A percentile compares a stretch with the other conserved stretches of the same genome.
These are phyloP conservation scores for Tulasnella sp. DNA, from an alignment of 768 basidiomycete genomes.

Conservation along the genomic window DNA sequence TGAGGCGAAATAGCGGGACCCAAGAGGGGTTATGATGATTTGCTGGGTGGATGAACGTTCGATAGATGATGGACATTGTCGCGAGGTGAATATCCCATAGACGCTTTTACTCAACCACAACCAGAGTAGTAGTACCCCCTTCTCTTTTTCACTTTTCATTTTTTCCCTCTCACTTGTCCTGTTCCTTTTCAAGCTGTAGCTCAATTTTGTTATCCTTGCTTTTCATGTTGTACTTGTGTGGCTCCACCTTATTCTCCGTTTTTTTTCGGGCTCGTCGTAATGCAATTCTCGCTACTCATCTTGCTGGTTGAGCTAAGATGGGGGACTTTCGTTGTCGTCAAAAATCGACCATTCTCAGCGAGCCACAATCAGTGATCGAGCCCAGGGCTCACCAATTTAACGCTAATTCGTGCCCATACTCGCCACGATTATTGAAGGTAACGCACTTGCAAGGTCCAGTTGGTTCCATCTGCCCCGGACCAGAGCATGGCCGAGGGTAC, in stretches of 20 bases:
- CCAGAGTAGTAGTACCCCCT: neutral
- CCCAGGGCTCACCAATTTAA: too few species aligned
- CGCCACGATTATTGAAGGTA: too few species aligned
- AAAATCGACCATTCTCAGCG: too few species aligned
- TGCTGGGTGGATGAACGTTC: neutral
- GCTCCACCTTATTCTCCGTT: neutral
- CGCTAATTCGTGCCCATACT: too few species aligned
- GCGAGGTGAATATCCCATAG: neutral
- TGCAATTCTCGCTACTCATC: neutral
- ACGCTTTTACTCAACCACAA: neutral
- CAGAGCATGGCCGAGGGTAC: too few species aligned
- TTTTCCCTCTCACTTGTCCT: neutral
- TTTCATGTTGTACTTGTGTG: neutral
- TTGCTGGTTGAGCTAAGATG: neutral
- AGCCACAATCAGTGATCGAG: too few species aligned
- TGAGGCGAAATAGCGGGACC: conserved; percentile 5
- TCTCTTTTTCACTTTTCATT: neutral
- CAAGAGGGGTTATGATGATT: neutral
- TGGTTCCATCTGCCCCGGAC: too few species aligned
- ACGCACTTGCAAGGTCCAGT: too few species aligned
- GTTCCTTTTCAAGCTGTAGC: too few species aligned
- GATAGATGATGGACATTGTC: neutral
- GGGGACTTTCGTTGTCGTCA: neutral
- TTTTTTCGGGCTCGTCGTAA: neutral
- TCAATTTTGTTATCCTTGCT: neutral